phyloP scores from a whole-genome alignment of 2,329 filamentous ascomycete species.

The Thermoascus crustaceus region DNA sequence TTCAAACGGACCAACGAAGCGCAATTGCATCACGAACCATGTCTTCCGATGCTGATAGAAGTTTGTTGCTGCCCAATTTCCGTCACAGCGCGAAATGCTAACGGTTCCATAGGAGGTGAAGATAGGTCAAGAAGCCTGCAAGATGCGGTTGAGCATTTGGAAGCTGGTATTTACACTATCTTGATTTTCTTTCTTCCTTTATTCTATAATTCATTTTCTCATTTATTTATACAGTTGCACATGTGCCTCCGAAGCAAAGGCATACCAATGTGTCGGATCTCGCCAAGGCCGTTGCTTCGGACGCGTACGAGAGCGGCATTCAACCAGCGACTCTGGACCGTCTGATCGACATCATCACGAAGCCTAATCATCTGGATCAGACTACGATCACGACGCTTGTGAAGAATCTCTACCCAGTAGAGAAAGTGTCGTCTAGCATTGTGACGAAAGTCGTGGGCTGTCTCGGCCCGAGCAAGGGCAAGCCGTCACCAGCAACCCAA shows the following conservation, averaged over 20 bases:
- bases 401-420: slow-evolving; percentile 68
- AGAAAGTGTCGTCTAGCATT: slow-evolving; percentile 51
- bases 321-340: slow-evolving; percentile 51
- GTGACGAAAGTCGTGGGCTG: slow-evolving; percentile 61
- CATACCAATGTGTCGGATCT: slow-evolving; percentile 53
- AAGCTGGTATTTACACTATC: slow-evolving; percentile 23
- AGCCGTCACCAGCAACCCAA: slow-evolving; percentile 64
- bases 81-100: background rate
- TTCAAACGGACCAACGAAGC: too few relatives aligned
- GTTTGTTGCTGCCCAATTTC: slow-evolving; percentile 7
- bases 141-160: slow-evolving; percentile 29
- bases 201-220: slow-evolving; percentile 1
- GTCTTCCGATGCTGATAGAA: slow-evolving; percentile 13
- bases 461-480: slow-evolving; percentile 69
- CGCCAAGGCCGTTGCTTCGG: slow-evolving; percentile 54
- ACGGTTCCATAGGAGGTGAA: background rate
- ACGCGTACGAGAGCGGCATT: slow-evolving; percentile 62
- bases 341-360: slow-evolving; percentile 59
- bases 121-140: slow-evolving; percentile 18
- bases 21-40: too few relatives aligned
- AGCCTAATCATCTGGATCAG: slow-evolving; percentile 65
- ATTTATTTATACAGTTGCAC: slow-evolving; percentile 21
- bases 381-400: slow-evolving; percentile 60
- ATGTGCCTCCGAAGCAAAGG: slow-evolving; percentile 56
- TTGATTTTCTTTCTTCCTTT: background rate